Percentiles rank a stretch among this genome's conserved stretches.
Conservation (phyloP, 176 grass and related monocot species). For the Urochloa ruziziensis region DNA sequence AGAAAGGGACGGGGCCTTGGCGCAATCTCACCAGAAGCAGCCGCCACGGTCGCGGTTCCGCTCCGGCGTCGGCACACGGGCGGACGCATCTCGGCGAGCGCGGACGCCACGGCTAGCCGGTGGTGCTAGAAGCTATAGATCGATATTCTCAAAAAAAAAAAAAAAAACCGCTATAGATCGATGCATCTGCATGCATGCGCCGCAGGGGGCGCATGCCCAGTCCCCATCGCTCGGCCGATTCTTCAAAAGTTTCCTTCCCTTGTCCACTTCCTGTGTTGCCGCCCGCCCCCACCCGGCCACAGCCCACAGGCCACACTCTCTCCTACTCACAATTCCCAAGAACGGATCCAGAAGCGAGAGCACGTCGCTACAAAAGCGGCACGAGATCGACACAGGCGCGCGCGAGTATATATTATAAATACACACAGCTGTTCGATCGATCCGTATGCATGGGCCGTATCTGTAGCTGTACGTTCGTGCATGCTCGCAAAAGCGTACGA, state of each 20-base stretch:
- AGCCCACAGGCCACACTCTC: too few species aligned
- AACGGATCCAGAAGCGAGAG: slow-evolving; percentile 42
- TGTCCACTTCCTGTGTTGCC: slow-evolving; percentile 36
- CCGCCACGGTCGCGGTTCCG: neutral
- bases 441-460: neutral
- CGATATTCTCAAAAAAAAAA: too few species aligned
- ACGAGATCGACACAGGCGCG: too few species aligned
- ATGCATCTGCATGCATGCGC: neutral
- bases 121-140: too few species aligned
- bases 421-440: neutral
- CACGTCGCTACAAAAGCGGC: neutral
- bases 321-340: slow-evolving; percentile 21
- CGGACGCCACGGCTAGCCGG: neutral
- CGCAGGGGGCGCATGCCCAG: neutral
- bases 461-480: slow-evolving; percentile 5
- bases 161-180: too few species aligned
- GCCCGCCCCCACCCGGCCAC: neutral
- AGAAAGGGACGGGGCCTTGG: neutral
- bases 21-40: slow-evolving; percentile 23
- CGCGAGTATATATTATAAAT: neutral
- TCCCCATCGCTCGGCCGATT: neutral
- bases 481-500: neutral
- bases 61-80: slow-evolving; percentile 23
- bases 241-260: slow-evolving; percentile 35
- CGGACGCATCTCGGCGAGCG: slow-evolving; percentile 9